Evolutionary conservation across 2,329 filamentous ascomycete genomes (phyloP).

Genomic region (Trichoderma guizhouense): DNA sequence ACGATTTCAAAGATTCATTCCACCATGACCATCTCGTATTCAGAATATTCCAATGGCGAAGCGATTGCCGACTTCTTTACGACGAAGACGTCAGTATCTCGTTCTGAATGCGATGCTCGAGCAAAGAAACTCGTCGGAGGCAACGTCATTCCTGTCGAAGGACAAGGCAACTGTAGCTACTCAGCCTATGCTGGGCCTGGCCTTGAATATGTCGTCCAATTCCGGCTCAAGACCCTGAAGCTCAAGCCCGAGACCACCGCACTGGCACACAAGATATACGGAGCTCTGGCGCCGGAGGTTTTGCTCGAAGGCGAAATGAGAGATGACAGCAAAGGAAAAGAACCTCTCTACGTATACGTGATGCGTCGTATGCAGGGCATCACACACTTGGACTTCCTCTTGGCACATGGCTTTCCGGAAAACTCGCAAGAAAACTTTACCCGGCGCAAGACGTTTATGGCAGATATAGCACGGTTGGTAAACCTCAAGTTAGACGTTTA

Average conservation of each 20-base stretch:
- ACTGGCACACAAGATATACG: neutral
- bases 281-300: neutral
- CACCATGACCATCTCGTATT: neutral
- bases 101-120: neutral
- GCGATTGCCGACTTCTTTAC: neutral
- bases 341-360: neutral
- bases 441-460: neutral
- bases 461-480: neutral
- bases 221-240: neutral
- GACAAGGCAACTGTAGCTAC: neutral
- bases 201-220: neutral
- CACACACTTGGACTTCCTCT: neutral
- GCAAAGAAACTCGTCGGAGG: neutral
- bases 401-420: neutral
- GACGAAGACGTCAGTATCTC: neutral
- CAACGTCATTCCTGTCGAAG: neutral
- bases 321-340: neutral
- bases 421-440: neutral
- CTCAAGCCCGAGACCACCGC: neutral
- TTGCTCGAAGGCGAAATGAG: neutral
- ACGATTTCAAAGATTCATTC: neutral
- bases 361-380: neutral
- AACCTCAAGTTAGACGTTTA: neutral
- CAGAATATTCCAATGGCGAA: neutral
- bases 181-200: neutral